Percentiles rank a stretch among this genome's conserved stretches.
phyloP scores from a whole-genome alignment of 2,329 filamentous ascomycete species.

The Simplicillium aogashimaense region DNA sequence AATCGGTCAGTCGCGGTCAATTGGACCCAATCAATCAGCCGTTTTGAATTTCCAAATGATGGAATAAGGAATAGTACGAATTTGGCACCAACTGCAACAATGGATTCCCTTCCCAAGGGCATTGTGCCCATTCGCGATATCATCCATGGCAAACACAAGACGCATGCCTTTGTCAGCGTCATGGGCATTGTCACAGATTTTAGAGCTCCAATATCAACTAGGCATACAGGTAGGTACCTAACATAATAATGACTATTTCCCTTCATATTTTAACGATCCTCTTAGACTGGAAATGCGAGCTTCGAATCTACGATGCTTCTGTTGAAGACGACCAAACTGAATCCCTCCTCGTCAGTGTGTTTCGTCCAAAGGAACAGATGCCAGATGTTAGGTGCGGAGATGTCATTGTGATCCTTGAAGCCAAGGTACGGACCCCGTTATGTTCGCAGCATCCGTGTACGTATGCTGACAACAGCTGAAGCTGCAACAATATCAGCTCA shows the following conservation, averaged over 20 bases:
- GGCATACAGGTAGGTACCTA: slow-evolving; percentile 34
- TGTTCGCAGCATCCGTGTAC: neutral
- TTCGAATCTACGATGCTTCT: slow-evolving; percentile 52
- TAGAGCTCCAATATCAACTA: slow-evolving; percentile 39
- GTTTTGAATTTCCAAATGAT: too few relatives aligned
- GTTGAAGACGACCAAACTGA: slow-evolving; percentile 30
- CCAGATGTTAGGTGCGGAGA: slow-evolving; percentile 32
- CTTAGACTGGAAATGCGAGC: slow-evolving; percentile 48
- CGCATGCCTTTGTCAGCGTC: slow-evolving; percentile 38
- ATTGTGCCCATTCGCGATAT: slow-evolving; percentile 25
- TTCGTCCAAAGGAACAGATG: slow-evolving; percentile 40
- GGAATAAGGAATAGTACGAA: too few relatives aligned
- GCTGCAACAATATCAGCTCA: slow-evolving; percentile 28
- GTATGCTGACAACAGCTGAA: slow-evolving; percentile 11
- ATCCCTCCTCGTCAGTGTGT: slow-evolving; percentile 45
- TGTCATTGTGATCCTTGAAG: slow-evolving; percentile 34
- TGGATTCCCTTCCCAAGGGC: too few relatives aligned
- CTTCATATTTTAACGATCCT: slow-evolving; percentile 1
- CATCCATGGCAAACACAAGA: slow-evolving; percentile 24
- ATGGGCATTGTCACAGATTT: slow-evolving; percentile 64
- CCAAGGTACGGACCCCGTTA: slow-evolving; percentile 33
- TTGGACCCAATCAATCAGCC: too few relatives aligned
- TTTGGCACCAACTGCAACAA: too few relatives aligned
- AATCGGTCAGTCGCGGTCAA: too few relatives aligned
- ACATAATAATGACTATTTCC: neutral